A percentile compares a stretch with the other conserved stretches of the same genome.
Conservation (phyloP, 768 basidiomycete genomes). For the Amanita jacksonii region DNA sequence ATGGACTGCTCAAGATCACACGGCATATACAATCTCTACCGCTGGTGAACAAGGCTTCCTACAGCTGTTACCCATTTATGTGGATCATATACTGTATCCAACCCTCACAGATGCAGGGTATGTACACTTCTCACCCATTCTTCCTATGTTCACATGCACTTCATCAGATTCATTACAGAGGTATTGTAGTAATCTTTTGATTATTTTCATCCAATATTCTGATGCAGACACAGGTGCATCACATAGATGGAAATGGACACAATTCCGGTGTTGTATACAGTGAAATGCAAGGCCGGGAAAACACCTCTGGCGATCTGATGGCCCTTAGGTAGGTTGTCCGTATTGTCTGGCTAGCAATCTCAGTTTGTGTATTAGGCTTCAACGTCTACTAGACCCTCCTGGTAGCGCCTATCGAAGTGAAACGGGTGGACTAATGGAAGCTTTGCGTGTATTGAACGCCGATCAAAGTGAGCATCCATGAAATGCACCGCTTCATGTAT, state of each 20-base stretch:
- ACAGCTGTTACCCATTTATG: constrained; percentile 77
- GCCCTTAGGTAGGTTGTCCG: constrained; percentile 47
- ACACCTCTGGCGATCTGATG: constrained; percentile 88
- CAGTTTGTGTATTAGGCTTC: constrained; percentile 39
- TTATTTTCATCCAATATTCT: constrained; percentile 3
- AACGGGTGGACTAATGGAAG: constrained; percentile 94
- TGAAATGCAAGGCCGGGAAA: constrained; percentile 95
- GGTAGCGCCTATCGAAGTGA: constrained; percentile 91
- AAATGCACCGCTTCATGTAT: constrained; percentile 2
- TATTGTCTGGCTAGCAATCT: constrained; percentile 2
- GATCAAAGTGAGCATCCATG: constrained; percentile 62
- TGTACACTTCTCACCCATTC: constrained; percentile 18
- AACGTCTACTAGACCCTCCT: constrained; percentile 70
- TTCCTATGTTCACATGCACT: background rate
- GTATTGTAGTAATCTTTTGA: constrained; percentile 22
- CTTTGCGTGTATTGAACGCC: constrained; percentile 72
- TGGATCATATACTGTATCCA: constrained; percentile 96
- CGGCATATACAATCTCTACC: constrained; percentile 92
- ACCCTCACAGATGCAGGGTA: constrained; percentile 85
- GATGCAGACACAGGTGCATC: constrained; percentile 65
- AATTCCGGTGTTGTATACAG: constrained; percentile 95
- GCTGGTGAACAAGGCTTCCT: constrained; percentile 91
- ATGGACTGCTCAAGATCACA: constrained; percentile 95
- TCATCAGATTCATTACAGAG: constrained; percentile 46
- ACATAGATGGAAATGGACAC: constrained; percentile 83